Conservation (phyloP, 2,329 filamentous ascomycete genomes). For the Acarospora socialis region DNA sequence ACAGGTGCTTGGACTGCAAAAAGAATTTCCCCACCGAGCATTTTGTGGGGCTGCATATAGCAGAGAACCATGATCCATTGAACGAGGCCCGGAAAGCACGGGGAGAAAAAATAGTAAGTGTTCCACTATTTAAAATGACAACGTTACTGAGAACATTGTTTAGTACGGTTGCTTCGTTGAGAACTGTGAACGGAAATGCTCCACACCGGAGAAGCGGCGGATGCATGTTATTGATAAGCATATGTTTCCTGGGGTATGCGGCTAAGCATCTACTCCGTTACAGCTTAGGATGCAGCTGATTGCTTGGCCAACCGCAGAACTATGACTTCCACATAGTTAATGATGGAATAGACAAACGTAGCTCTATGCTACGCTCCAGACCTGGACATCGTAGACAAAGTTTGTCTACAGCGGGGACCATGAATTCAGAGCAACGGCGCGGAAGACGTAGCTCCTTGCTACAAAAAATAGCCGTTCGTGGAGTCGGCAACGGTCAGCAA, state of each 20-base stretch:
- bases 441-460: too few relatives aligned
- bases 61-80: slow-evolving; percentile 81
- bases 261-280: background rate
- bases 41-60: slow-evolving; percentile 69
- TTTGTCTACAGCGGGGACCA: slow-evolving; percentile 12
- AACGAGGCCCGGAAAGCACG: slow-evolving; percentile 55
- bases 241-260: slow-evolving; percentile 56
- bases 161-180: slow-evolving; percentile 85
- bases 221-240: slow-evolving; percentile 92
- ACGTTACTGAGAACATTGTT: slow-evolving; percentile 2
- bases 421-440: slow-evolving; percentile 10
- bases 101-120: slow-evolving; percentile 70
- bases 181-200: slow-evolving; percentile 71
- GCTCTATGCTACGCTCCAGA: slow-evolving; percentile 56
- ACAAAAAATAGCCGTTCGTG: too few relatives aligned
- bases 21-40: slow-evolving; percentile 80
- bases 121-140: slow-evolving; percentile 4
- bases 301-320: slow-evolving; percentile 29
- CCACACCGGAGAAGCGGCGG: slow-evolving; percentile 66
- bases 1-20: slow-evolving; percentile 71
- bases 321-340: slow-evolving; percentile 83
- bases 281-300: background rate
- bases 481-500: too few relatives aligned
- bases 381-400: slow-evolving; percentile 19
- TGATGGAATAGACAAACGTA: slow-evolving; percentile 74